phyloP scores from a whole-genome alignment of 202 grass and related monocot genomes.

The Carex arenaria region DNA sequence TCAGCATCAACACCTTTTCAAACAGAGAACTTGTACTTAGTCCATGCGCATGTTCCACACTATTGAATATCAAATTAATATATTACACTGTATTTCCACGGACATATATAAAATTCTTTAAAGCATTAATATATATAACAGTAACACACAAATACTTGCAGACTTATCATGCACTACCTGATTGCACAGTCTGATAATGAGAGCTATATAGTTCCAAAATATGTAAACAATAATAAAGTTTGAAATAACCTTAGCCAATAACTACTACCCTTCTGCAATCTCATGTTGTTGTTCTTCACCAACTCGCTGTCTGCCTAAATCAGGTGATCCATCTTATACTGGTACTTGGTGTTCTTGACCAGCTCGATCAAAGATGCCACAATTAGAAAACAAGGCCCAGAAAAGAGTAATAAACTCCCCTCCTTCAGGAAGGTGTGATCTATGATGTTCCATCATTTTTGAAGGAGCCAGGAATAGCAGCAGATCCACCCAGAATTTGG shows the following conservation, averaged over 20 bases:
- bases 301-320: not conserved
- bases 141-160: too few species aligned
- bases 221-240: not conserved
- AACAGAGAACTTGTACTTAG: not conserved
- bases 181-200: too few species aligned
- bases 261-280: not conserved
- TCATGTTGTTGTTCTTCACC: not conserved
- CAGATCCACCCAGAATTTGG: not conserved
- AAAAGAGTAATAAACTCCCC: slow-evolving; percentile 1
- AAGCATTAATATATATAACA: not conserved
- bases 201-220: too few species aligned
- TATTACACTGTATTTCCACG: not conserved
- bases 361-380: not conserved
- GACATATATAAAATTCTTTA: not conserved
- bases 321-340: not conserved
- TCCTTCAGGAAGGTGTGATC: not conserved
- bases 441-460: not conserved
- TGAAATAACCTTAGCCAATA: not conserved
- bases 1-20: not conserved
- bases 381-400: not conserved
- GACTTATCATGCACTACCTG: not conserved
- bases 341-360: not conserved
- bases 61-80: not conserved
- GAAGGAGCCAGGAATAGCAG: not conserved
- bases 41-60: too few species aligned